phyloP scores from a whole-genome alignment of 305 asterid genomes.

The Nicotiana rustica region DNA sequence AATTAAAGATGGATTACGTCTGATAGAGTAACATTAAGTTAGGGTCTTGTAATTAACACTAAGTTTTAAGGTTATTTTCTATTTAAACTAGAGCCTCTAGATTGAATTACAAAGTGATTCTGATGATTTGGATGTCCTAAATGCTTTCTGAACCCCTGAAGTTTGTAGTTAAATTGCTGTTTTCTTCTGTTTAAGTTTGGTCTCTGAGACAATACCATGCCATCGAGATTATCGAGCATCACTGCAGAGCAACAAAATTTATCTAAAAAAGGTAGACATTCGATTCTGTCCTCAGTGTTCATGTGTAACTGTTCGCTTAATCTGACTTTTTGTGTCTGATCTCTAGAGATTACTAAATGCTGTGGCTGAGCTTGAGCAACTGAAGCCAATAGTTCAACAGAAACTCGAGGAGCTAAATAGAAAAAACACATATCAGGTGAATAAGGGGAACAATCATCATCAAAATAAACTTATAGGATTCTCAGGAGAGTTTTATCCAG shows the following conservation, averaged over 20 bases:
- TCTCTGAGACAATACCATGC: constrained; percentile 87
- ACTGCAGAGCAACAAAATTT: constrained; percentile 59
- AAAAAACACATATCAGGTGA: constrained; percentile 51
- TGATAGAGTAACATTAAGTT: constrained; percentile 18
- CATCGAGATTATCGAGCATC: constrained; percentile 83
- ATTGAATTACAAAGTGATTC: background rate
- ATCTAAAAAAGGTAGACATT: constrained; percentile 63
- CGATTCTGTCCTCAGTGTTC: constrained; percentile 35
- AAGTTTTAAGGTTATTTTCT: background rate
- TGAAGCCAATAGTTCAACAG: constrained; percentile 79
- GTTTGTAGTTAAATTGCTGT: constrained; percentile 40
- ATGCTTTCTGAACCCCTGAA: constrained; percentile 16
- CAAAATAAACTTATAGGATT: constrained; percentile 51
- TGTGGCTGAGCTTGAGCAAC: constrained; percentile 81
- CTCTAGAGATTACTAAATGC: constrained; percentile 69
- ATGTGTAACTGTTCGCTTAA: constrained; percentile 19
- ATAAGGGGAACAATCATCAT: constrained; percentile 50
- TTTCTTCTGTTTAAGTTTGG: constrained; percentile 73
- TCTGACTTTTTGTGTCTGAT: constrained; percentile 32
- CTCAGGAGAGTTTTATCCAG: constrained; percentile 56
- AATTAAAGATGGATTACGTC: constrained; percentile 5
- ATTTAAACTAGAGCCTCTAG: background rate
- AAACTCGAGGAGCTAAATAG: constrained; percentile 69
- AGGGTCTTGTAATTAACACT: background rate
- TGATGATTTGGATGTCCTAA: constrained; percentile 34